phyloP scores from a whole-genome alignment of 805 yeast species.

The Candida piceae region DNA sequence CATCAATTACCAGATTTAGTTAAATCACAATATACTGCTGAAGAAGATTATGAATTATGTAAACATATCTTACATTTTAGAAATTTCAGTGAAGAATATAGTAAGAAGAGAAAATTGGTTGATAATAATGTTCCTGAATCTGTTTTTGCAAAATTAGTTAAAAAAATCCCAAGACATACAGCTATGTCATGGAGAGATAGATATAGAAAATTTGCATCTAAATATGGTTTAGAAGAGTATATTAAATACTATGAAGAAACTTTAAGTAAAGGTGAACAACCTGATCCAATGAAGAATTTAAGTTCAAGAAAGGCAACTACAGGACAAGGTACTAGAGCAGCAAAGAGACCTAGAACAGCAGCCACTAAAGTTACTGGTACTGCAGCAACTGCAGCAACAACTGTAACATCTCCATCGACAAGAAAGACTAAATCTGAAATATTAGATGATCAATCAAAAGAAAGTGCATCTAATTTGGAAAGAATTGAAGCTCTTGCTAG shows the following conservation, averaged over 20 bases:
- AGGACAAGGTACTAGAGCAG: constrained; percentile 16
- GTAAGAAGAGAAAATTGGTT: constrained; percentile 20
- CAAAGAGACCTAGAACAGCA: constrained; percentile 11
- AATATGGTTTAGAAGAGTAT: constrained; percentile 58
- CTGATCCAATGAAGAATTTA: constrained; percentile 55
- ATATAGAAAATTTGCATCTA: constrained; percentile 61
- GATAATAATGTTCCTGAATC: constrained; percentile 29
- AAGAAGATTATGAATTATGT: constrained; percentile 63
- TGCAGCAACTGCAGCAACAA: too few species aligned
- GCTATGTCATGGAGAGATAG: constrained; percentile 80
- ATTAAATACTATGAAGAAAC: constrained; percentile 47
- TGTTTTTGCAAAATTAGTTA: constrained; percentile 36
- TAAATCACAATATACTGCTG: constrained; percentile 61
- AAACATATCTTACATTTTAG: constrained; percentile 22
- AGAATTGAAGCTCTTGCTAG: constrained; percentile 24
- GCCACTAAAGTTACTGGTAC: background rate
- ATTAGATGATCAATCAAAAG: constrained; percentile 2
- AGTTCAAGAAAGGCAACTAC: constrained; percentile 37
- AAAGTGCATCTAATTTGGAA: constrained; percentile 10
- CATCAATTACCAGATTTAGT: constrained; percentile 42
- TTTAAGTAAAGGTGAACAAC: constrained; percentile 32
- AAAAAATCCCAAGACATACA: constrained; percentile 48
- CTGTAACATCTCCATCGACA: too few species aligned
- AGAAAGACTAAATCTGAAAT: too few species aligned
- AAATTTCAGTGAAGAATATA: constrained; percentile 14